Base-by-base conservation (phyloP, 2,329 filamentous ascomycete species). In the Talaromyces sp. region DNA sequence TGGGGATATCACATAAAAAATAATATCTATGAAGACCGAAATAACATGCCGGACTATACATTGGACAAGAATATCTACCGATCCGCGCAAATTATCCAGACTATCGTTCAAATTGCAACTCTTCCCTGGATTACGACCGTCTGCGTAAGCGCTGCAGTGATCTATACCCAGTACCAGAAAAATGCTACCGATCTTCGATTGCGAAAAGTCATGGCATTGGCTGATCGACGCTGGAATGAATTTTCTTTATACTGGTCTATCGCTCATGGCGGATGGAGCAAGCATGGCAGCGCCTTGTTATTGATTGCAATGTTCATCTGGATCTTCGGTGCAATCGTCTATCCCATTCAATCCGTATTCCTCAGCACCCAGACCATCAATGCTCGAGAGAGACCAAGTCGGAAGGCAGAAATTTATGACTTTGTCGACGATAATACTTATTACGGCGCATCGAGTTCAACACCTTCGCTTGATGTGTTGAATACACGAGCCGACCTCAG, bases 101-200 rank as follows among this genome's bases (percentile, higher is more conserved):
- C 51, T 2, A 42, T 54, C n/a, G 33, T 43, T 8, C 39, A 27
- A 6, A 48, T 57, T n/a, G 9, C 75, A 70, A 74, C 46, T 11
- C 67, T 74, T 72, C 67, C 68, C 14, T 54, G 40, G 51, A 54
- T 45, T 19, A 54, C 54, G 8, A 33, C 51, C 9, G 48, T 57
- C 9, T 57, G 54, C 32, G 44, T 51, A 9, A 37, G 45, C 16
- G 51, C 48, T 10, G 54, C 54, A 3, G 54, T 57, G 9, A 43
- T 54, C 11, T 57, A 39, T 36, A 42, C 49, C n/a, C 54, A 57
- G n/a, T 33, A 46, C 3, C 43, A 49, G 20, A 41, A 43, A 7
- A 40, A 51, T 6, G 19, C 24, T 11, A 42, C 29, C 27, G 32
- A 44, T 5, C 36, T 51, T 35, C 47, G 33, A 17, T 35, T 55